Conservation (phyloP, 106 monocot genomes). For the Hemerocallis citrina region DNA sequence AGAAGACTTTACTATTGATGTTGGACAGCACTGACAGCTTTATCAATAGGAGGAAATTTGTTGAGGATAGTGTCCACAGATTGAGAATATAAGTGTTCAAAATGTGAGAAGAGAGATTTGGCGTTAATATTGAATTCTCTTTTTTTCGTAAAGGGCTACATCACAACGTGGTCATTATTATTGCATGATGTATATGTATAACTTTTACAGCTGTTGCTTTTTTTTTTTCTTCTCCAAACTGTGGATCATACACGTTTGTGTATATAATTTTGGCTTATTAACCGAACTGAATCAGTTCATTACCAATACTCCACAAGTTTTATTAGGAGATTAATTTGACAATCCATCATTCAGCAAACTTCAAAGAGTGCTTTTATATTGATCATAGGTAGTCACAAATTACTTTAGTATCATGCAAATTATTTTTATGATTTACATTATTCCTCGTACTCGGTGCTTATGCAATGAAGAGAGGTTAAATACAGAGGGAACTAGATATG, state of each 20-base stretch:
- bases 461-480: too few relatives aligned
- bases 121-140: too few relatives aligned
- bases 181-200: neutral
- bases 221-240: neutral
- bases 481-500: neutral
- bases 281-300: too few relatives aligned
- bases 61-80: neutral
- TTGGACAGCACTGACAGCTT: neutral
- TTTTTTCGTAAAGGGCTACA: too few relatives aligned
- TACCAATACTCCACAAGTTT: too few relatives aligned
- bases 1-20: neutral
- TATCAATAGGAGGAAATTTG: neutral
- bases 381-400: neutral
- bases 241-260: too few relatives aligned
- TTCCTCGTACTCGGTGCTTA: neutral
- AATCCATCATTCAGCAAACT: too few relatives aligned
- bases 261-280: too few relatives aligned
- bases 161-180: neutral
- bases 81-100: neutral
- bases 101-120: too few relatives aligned
- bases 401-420: neutral
- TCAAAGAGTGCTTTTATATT: neutral
- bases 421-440: conserved; percentile 1
- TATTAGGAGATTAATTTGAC: neutral
- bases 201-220: neutral